Evolutionary conservation across 345 rosid genomes (phyloP).

Genomic region (Theobroma cacao): DNA sequence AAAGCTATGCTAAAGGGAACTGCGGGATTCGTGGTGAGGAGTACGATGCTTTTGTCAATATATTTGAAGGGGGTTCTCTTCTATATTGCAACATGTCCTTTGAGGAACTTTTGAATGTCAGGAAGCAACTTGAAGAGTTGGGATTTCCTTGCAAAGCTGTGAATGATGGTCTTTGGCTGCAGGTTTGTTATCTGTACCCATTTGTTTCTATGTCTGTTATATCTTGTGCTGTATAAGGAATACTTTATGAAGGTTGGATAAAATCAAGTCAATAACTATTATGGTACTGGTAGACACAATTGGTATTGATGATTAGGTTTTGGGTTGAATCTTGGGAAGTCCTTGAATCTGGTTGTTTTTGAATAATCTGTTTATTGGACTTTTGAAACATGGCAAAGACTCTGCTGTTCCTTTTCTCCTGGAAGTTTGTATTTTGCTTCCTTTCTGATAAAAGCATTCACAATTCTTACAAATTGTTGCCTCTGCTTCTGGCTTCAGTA

Average conservation of each 20-base stretch:
- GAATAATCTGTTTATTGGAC: neutral
- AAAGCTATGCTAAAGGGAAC: slow-evolving; percentile 51
- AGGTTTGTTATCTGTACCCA: slow-evolving; percentile 47
- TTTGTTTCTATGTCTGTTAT: slow-evolving; percentile 18
- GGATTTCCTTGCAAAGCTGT: slow-evolving; percentile 97
- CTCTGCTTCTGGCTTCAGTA: slow-evolving; percentile 14
- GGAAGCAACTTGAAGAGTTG: slow-evolving; percentile 92
- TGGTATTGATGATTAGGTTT: slow-evolving; percentile 1
- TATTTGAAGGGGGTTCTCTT: slow-evolving; percentile 94
- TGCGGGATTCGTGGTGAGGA: slow-evolving; percentile 71
- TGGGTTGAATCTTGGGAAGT: slow-evolving; percentile 5
- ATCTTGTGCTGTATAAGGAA: neutral
- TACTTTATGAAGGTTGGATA: neutral
- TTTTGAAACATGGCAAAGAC: neutral
- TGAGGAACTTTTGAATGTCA: slow-evolving; percentile 84
- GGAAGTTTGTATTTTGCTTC: slow-evolving; percentile 6
- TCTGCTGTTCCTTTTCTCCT: neutral
- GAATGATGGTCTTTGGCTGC: slow-evolving; percentile 97
- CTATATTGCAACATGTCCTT: slow-evolving; percentile 93
- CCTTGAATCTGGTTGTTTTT: slow-evolving; percentile 1
- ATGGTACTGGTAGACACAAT: neutral
- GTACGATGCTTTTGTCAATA: slow-evolving; percentile 71
- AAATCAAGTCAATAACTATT: neutral
- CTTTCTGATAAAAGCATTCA: slow-evolving; percentile 17
- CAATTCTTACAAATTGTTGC: neutral